Conservation (phyloP, 805 yeast species). For the Barnettozyma salicaria region DNA sequence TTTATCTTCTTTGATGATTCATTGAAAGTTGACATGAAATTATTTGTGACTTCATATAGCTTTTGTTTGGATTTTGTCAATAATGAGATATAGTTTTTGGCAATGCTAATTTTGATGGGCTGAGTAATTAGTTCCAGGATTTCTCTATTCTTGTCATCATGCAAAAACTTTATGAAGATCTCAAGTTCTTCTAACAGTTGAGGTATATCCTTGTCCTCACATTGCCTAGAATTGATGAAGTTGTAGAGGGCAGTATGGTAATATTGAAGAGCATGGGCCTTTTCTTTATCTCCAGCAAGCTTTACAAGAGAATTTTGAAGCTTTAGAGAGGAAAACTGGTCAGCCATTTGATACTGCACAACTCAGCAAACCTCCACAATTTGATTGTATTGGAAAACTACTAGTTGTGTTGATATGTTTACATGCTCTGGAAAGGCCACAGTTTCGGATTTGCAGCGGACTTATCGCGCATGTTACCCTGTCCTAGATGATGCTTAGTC, state of each 20-base stretch:
- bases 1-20: conserved; percentile 22
- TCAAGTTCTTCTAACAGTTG: conserved; percentile 13
- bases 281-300: neutral
- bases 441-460: no score
- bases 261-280: conserved; percentile 6
- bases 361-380: no score
- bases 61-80: conserved; percentile 18
- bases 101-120: conserved; percentile 15
- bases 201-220: conserved; percentile 4
- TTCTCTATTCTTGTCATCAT: conserved; percentile 20
- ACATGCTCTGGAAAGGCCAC: no score
- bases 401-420: no score
- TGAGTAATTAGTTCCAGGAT: conserved; percentile 13
- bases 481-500: no score
- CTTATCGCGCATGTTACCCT: no score
- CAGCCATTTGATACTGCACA: neutral
- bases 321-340: neutral
- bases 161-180: conserved; percentile 15
- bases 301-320: conserved; percentile 1
- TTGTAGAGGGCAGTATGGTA: conserved; percentile 11
- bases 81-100: conserved; percentile 21
- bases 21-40: conserved; percentile 24
- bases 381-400: no score
- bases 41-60: conserved; percentile 27
- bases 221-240: conserved; percentile 7